Percentiles rank a stretch among this genome's conserved stretches.
Evolutionary conservation across 2,329 filamentous ascomycete species (phyloP).

Genomic region (Dactylellina cionopaga): DNA sequence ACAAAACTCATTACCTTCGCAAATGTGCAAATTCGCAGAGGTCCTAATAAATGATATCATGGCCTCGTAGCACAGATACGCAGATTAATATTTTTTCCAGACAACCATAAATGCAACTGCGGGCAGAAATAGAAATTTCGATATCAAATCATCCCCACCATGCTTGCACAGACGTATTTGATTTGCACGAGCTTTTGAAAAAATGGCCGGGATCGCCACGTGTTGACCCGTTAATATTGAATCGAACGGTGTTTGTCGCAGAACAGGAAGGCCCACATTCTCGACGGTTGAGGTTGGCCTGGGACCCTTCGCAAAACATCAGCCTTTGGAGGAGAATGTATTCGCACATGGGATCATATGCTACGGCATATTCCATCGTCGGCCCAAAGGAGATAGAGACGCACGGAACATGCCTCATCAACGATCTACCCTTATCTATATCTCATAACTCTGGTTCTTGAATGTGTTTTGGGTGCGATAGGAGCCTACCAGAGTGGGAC

Average conservation of each 20-base stretch:
- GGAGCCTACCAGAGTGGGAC: slow-evolving; percentile 8
- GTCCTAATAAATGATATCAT: too few relatives aligned
- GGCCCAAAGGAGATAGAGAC: neutral
- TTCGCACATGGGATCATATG: slow-evolving; percentile 5
- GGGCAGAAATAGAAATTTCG: neutral
- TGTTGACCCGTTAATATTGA: neutral
- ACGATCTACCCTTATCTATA: neutral
- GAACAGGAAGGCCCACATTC: neutral
- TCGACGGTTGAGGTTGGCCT: too few relatives aligned
- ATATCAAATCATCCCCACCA: too few relatives aligned
- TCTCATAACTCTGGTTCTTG: neutral
- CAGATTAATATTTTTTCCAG: too few relatives aligned
- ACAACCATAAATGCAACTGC: too few relatives aligned
- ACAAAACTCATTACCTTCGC: slow-evolving; percentile 3
- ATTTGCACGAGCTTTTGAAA: neutral
- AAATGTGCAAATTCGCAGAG: too few relatives aligned
- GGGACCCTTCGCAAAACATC: too few relatives aligned
- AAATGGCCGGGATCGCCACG: slow-evolving; percentile 4
- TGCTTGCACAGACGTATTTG: too few relatives aligned
- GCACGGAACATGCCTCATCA: neutral
- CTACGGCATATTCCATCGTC: neutral
- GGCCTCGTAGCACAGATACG: too few relatives aligned
- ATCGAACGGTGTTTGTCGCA: neutral
- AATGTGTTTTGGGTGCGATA: neutral
- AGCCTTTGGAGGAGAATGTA: neutral